Evolutionary conservation across 495 filamentous ascomycete species (phyloP), one percentile per base, ranked within the genome.

Genomic region (Trichoderma orchidacearum): DNA sequence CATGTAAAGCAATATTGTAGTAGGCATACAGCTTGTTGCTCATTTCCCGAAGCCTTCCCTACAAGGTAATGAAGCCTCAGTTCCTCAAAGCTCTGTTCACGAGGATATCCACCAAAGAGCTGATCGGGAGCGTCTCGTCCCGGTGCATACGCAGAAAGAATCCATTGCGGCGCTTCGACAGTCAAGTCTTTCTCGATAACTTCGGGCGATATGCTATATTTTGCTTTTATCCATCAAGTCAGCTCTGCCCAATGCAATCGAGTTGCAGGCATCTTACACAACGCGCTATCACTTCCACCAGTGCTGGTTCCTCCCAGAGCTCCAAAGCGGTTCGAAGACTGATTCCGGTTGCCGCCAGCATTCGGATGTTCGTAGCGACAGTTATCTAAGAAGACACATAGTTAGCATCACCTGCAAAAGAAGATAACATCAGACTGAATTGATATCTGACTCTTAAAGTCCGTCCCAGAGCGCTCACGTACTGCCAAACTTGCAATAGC

Each of bases 81-180:
- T 64, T 96, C 90, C 67, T 96, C 90, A 32, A 84, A 83, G 62
- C 88, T 92, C 61, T 88, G 82, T 67, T 96, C 90, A 21, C 87
- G 74, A n/a, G 78, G 73, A 41, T 76, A 75, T 5, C 89, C 89
- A 18, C 87, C 89, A 62, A 94, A 90, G 1, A 95, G 74, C 65
- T 90, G 87, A 12, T 79, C 78, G 1, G 90, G 90, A 1, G 83
- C 83, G 54, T 88, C 78, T 59, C 70, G 75, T 4, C 80, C 82
- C 0, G 90, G 89, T 5, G 80, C 85, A 67, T 91, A 96, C 34
- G 82, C 77, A 0, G 90, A 94, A n/a, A 95, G 78, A 12, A 89
- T 77, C 86, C 89, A 96, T 74, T 75, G 64, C 34, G 90, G 90
- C 18, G 77, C 79, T 54, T 90, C 86, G 30, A 73, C 68, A 0